These are phyloP conservation scores for Omphalotus olearius DNA, from an alignment of 1,284 basidiomycete genomes.

Conservation along the genomic window DNA sequence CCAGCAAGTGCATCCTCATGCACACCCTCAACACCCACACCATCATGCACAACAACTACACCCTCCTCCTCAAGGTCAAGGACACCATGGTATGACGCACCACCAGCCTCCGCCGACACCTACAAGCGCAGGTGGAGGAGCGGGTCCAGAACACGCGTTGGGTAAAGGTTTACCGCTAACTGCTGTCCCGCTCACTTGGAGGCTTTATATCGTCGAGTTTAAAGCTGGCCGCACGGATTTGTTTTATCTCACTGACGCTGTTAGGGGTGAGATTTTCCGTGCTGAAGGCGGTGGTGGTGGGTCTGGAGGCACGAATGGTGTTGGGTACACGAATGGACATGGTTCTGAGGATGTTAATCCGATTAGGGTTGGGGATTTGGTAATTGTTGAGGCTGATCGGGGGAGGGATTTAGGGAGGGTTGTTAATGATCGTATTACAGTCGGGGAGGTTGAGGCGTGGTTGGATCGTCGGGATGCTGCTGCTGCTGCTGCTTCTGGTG, in stretches of 20 bases:
- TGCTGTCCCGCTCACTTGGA: constrained; percentile 76
- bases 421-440: constrained; percentile 85
- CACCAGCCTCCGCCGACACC: constrained; percentile 10
- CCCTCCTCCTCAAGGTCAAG: constrained; percentile 34
- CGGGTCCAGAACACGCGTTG: constrained; percentile 45
- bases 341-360: constrained; percentile 39
- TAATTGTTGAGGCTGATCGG: constrained; percentile 96
- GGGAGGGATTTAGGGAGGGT: constrained; percentile 92
- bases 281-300: neutral
- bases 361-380: constrained; percentile 75
- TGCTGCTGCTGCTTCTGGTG: constrained; percentile 32
- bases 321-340: constrained; percentile 1
- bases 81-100: constrained; percentile 41
- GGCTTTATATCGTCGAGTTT: constrained; percentile 96
- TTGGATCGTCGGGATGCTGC: constrained; percentile 57
- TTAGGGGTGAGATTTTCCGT: constrained; percentile 19
- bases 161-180: constrained; percentile 89
- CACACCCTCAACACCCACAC: constrained; percentile 29
- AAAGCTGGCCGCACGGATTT: constrained; percentile 95
- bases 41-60: constrained; percentile 26
- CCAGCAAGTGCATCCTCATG: constrained; percentile 21
- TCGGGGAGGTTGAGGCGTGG: constrained; percentile 88
- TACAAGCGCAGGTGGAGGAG: neutral
- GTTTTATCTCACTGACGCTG: constrained; percentile 77
- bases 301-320: neutral